Conservation (phyloP, 176 grass and related monocot genomes). For the Aegilops bicornis region DNA sequence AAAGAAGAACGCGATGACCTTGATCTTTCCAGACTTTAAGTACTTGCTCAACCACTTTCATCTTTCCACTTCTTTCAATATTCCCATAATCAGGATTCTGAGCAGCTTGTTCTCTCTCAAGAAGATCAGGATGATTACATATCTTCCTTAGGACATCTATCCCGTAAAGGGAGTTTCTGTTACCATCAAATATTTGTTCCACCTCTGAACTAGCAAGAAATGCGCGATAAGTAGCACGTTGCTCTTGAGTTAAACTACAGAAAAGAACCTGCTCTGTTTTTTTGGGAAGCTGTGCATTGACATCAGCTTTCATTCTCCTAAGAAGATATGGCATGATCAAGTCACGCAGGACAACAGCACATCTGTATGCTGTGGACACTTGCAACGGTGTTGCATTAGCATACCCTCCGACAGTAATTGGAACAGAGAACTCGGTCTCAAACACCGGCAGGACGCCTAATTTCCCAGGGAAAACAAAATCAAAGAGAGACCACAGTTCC, state of each 20-base stretch:
- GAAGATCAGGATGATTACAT: constrained; percentile 94
- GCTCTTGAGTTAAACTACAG: constrained; percentile 75
- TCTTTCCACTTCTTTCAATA: constrained; percentile 79
- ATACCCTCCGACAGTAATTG: constrained; percentile 93
- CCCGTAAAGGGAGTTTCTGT: constrained; percentile 79
- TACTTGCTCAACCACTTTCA: constrained; percentile 88
- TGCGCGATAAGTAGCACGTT: constrained; percentile 65
- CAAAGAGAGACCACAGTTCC: constrained; percentile 95
- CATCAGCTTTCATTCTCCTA: constrained; percentile 96
- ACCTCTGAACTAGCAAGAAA: constrained; percentile 97
- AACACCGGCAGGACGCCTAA: constrained; percentile 90
- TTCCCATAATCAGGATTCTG: constrained; percentile 91
- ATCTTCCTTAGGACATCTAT: constrained; percentile 94
- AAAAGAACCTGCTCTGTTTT: constrained; percentile 98
- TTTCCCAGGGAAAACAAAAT: constrained; percentile 99
- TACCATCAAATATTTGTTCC: constrained; percentile 95
- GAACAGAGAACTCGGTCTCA: constrained; percentile 88
- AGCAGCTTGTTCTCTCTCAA: constrained; percentile 80
- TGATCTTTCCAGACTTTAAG: constrained; percentile 92
- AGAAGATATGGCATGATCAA: constrained; percentile 95
- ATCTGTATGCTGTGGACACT: constrained; percentile 93
- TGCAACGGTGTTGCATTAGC: constrained; percentile 90
- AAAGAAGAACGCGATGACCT: constrained; percentile 85
- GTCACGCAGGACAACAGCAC: constrained; percentile 82
- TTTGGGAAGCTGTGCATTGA: constrained; percentile 84